Base-by-base conservation (phyloP, 495 filamentous ascomycete species). In the Talaromyces ruber region DNA sequence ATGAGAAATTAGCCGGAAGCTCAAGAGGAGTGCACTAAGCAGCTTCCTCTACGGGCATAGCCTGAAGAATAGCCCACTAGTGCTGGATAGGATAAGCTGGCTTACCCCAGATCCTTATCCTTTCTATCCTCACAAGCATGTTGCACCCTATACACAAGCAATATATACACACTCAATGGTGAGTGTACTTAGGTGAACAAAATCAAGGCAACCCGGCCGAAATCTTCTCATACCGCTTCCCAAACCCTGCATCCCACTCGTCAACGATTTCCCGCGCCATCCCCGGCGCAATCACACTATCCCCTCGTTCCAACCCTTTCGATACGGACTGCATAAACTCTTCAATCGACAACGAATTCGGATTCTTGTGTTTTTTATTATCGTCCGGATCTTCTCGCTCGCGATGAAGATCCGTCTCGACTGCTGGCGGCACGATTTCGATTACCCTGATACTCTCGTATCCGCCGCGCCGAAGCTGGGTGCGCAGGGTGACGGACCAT, bases 351-450 rank as follows among this genome's bases (percentile, higher is more conserved):
- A 83, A 59, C 16, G 71, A 68, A 24, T 55, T 63, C 37, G 67
- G 61, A 66, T 81, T 81, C 52, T 76, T 78, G 18, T 73, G 63
- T 71, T 81, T 81, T 65, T 79, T 80, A 64, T 81, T 81, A 65
- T 80, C 76, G 65, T 80, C 71, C 14, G 80, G 79, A 68, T 82
- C 70, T 45, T 69, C 68, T 34, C 79, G 61, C 50, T 83, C 81
- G 11, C 80, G 69, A 64, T 82, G 79, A 50, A 82, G 67, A 63
- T 79, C 75, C 28, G 77, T 79, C 6, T 62, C 74, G 8, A 82
- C 80, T 2, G 66, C 72, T n/a, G 79, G 79, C 39, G 78, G 80
- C 61, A 64, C 78, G 63, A 80, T 78, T 67, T 79, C 76, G 14
- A 82, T 64, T 0, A 81, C 75, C 25, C 65, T 71, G 37, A 80